Percentiles rank a stretch among this genome's conserved stretches.
Conservation (phyloP, 2,329 filamentous ascomycete genomes). For the Didymella pomorum region DNA sequence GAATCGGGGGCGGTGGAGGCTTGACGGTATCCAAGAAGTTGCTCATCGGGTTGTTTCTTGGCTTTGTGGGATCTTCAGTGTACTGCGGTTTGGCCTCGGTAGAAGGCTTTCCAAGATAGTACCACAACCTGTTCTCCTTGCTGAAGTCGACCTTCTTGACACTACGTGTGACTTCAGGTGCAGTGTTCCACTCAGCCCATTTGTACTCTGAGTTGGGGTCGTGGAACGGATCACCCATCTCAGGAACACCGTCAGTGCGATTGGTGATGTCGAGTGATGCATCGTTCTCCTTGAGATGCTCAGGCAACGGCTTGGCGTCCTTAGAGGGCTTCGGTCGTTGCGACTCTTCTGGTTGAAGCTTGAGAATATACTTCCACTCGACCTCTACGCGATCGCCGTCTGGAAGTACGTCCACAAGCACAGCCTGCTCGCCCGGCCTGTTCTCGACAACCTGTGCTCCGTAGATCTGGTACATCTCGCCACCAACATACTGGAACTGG, state of each 20-base stretch:
- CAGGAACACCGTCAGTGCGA: conserved; percentile 59
- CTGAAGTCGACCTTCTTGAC: conserved; percentile 75
- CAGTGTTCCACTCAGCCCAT: conserved; percentile 74
- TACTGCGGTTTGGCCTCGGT: conserved; percentile 93
- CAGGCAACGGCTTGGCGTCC: conserved; percentile 75
- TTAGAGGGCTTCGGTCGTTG: conserved; percentile 77
- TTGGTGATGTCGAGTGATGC: conserved; percentile 56
- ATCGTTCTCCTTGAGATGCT: conserved; percentile 58
- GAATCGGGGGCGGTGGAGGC: conserved; percentile 48
- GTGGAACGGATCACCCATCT: conserved; percentile 57
- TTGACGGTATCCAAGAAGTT: conserved; percentile 75
- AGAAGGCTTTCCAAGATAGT: conserved; percentile 84
- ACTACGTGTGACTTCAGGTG: conserved; percentile 51
- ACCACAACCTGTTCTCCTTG: conserved; percentile 81
- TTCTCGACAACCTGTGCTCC: conserved; percentile 90
- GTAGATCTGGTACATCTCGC: conserved; percentile 88
- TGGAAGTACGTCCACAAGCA: conserved; percentile 84
- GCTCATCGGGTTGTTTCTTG: conserved; percentile 71
- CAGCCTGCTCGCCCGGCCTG: conserved; percentile 73
- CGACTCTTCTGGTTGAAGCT: conserved; percentile 75
- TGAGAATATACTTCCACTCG: conserved; percentile 82
- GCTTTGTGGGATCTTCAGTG: conserved; percentile 74
- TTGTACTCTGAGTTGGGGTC: conserved; percentile 56
- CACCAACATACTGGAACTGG: conserved; percentile 79
- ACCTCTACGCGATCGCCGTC: conserved; percentile 81